phyloP scores from a whole-genome alignment of 2,329 filamentous ascomycete species.

The Myriosclerotinia duriaeana region DNA sequence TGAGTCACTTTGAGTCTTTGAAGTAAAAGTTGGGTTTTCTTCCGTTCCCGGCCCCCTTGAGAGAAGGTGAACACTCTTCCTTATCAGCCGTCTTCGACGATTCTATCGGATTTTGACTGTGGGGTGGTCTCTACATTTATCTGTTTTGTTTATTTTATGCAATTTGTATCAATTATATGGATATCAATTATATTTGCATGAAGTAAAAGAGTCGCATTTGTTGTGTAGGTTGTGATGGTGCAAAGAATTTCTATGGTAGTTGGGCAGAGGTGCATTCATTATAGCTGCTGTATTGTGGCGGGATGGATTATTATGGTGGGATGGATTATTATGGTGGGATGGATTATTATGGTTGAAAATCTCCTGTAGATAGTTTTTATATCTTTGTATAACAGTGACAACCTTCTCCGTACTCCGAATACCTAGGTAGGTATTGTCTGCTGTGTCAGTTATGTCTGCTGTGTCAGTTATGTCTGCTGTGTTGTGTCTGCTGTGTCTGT shows the following conservation, averaged over 20 bases:
- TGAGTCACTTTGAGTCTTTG: no score
- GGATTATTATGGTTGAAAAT: background rate
- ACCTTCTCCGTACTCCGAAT: background rate
- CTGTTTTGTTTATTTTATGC: no score
- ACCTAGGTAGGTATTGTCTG: background rate
- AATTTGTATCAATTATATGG: no score
- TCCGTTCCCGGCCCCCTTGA: constrained; percentile 48
- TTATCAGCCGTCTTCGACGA: constrained; percentile 44
- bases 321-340: no score
- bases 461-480: background rate
- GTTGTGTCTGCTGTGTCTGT: background rate
- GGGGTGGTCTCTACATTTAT: constrained; percentile 48
- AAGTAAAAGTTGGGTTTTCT: constrained; percentile 41
- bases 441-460: background rate
- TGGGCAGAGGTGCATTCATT: no score
- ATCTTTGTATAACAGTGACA: background rate
- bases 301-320: no score
- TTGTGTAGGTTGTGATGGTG: no score
- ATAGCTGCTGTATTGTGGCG: no score
- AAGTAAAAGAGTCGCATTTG: no score
- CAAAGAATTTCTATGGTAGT: no score
- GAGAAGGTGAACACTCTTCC: constrained; percentile 45
- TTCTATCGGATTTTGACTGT: constrained; percentile 45
- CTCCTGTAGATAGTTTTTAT: background rate
- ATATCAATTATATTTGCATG: no score